phyloP scores from a whole-genome alignment of 129 eudicot species.

The Pulicaria dysenterica region DNA sequence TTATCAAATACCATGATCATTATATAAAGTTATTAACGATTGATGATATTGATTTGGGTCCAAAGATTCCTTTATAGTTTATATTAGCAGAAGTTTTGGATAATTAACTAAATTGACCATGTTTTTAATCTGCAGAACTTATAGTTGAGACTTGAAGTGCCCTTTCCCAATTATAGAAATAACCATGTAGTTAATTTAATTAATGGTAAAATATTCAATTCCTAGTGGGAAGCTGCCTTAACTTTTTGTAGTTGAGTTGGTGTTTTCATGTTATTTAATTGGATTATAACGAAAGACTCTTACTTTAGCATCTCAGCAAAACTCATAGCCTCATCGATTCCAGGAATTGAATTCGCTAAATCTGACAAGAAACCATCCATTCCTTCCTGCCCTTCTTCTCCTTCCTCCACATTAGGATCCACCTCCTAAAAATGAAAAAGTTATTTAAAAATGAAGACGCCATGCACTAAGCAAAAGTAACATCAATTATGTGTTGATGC shows the following conservation, averaged over 20 bases:
- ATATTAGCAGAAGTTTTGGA: background rate
- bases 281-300: conserved; percentile 25
- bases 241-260: background rate
- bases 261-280: background rate
- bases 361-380: conserved; percentile 85
- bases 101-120: background rate
- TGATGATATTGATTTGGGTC: background rate
- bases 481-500: background rate
- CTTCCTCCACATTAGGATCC: conserved; percentile 87
- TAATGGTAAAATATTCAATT: background rate
- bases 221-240: background rate
- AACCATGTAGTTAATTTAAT: background rate
- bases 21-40: background rate
- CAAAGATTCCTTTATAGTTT: background rate
- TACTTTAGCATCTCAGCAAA: conserved; percentile 99
- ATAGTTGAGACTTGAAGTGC: background rate
- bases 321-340: conserved; percentile 99
- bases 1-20: too few relatives aligned
- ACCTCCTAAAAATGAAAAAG: conserved; percentile 65
- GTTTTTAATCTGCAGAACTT: background rate
- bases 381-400: conserved; percentile 54
- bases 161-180: background rate
- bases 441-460: conserved; percentile 3
- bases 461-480: background rate
- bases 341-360: conserved; percentile 94